A percentile compares a stretch with the other conserved stretches of the same genome.
These are phyloP conservation scores for Agrocybe chaxingu DNA, from an alignment of 768 basidiomycete genomes.

Conservation along the genomic window DNA sequence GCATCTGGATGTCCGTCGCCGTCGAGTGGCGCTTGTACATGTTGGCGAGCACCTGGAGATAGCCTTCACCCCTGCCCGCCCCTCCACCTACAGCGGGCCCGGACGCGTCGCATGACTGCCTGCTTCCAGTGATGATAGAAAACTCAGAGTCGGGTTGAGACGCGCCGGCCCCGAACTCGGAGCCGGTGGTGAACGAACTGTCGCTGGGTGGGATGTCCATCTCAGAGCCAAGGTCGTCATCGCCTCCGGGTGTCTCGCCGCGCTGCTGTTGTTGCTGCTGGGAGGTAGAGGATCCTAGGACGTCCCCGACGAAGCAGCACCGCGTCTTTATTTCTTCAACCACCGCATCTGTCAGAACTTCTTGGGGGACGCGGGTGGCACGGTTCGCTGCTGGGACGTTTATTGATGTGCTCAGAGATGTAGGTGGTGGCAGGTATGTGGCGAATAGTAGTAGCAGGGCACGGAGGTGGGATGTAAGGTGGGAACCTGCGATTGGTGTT, in stretches of 20 bases:
- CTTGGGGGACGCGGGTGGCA: constrained; percentile 67
- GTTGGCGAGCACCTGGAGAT: constrained; percentile 62
- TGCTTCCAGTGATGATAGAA: constrained; percentile 41
- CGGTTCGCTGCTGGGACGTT: constrained; percentile 63
- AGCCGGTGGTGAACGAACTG: constrained; percentile 55
- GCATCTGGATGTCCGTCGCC: constrained; percentile 69
- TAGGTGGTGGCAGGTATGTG: constrained; percentile 79
- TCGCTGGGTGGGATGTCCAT: constrained; percentile 45
- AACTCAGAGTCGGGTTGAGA: constrained; percentile 57
- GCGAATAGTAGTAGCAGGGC: constrained; percentile 81
- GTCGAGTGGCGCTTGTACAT: constrained; percentile 77
- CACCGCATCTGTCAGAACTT: constrained; percentile 75
- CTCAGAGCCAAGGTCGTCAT: constrained; percentile 31
- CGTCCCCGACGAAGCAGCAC: constrained; percentile 80
- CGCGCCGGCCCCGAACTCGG: constrained; percentile 51
- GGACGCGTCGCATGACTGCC: constrained; percentile 33
- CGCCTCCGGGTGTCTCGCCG: constrained; percentile 20
- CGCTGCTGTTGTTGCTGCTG: constrained; percentile 24
- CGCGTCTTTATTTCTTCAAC: constrained; percentile 90
- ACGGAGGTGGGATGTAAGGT: constrained; percentile 77
- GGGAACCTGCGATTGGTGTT: constrained; percentile 83
- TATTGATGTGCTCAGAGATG: constrained; percentile 60
- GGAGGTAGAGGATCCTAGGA: constrained; percentile 35
- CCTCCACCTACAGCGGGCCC: neutral
- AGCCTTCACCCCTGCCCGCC: constrained; percentile 30